These are phyloP conservation scores for Wickerhamiella azymoides DNA, from an alignment of 805 yeast species.

Conservation along the genomic window DNA sequence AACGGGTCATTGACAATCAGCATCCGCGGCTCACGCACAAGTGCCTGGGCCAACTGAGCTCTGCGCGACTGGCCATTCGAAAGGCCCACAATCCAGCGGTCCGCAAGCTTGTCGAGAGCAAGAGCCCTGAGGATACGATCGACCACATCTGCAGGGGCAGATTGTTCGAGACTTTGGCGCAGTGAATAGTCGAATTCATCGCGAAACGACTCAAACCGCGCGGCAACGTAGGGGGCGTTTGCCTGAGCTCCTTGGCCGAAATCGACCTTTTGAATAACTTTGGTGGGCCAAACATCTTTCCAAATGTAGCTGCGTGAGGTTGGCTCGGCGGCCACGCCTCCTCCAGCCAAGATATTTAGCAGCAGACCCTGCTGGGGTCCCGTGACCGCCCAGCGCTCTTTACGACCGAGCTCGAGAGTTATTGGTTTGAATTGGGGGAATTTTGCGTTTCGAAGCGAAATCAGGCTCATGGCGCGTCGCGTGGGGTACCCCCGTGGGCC, in stretches of 20 bases:
- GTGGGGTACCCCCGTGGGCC: no score
- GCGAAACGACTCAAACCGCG: slow-evolving; percentile 76
- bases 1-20: slow-evolving; percentile 83
- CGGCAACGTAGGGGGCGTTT: slow-evolving; percentile 58
- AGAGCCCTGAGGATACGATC: slow-evolving; percentile 34
- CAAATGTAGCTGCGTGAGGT: slow-evolving; percentile 43
- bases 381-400: slow-evolving; percentile 40
- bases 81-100: slow-evolving; percentile 71
- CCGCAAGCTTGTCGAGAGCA: slow-evolving; percentile 40
- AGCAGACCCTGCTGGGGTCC: slow-evolving; percentile 45
- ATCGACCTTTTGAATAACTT: slow-evolving; percentile 32
- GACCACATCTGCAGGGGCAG: slow-evolving; percentile 28
- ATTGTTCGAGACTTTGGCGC: slow-evolving; percentile 37
- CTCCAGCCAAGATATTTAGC: slow-evolving; percentile 43
- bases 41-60: slow-evolving; percentile 68
- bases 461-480: slow-evolving; percentile 4
- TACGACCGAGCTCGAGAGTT: slow-evolving; percentile 27
- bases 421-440: slow-evolving; percentile 29
- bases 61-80: slow-evolving; percentile 92
- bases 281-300: slow-evolving; percentile 32
- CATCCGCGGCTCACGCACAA: slow-evolving; percentile 50
- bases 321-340: slow-evolving; percentile 39
- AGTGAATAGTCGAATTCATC: slow-evolving; percentile 73
- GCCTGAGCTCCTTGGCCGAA: slow-evolving; percentile 33
- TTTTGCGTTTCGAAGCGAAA: slow-evolving; percentile 12